These are phyloP conservation scores for Termitomyces titanicus DNA, from an alignment of 768 basidiomycete genomes.

Conservation along the genomic window DNA sequence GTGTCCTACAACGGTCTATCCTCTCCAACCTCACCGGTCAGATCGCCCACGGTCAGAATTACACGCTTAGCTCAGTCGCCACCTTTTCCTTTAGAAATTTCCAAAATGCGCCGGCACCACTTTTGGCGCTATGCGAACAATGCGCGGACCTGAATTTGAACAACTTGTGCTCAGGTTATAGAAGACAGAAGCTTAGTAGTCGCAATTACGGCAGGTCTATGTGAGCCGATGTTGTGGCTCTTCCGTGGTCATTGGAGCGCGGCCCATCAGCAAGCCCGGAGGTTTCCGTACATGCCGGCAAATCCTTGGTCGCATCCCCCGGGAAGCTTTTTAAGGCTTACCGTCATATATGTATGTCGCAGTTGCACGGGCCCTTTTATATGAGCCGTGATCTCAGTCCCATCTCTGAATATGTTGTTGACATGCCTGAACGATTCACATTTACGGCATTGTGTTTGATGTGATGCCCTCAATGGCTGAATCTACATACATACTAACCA, in stretches of 20 bases:
- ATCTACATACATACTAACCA: not conserved
- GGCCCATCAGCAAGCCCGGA: conserved; percentile 13
- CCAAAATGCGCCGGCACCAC: conserved; percentile 17
- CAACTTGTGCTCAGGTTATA: conserved; percentile 10
- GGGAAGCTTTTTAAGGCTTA: not conserved
- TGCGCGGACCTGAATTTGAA: conserved; percentile 13
- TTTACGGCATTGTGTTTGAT: not conserved
- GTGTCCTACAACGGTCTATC: not conserved
- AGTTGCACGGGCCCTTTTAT: not conserved
- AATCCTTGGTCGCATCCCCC: not conserved
- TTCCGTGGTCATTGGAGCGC: conserved; percentile 21
- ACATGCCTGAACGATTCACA: not conserved
- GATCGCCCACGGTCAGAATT: not conserved
- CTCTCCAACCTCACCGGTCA: not conserved
- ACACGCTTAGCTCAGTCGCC: conserved; percentile 2
- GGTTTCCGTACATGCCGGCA: conserved; percentile 13
- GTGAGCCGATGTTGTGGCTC: conserved; percentile 13
- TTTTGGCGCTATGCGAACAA: conserved; percentile 7
- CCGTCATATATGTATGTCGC: not conserved
- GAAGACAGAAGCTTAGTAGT: conserved; percentile 8
- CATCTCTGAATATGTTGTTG: not conserved
- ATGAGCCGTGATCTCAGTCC: conserved; percentile 7
- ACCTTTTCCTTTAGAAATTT: conserved; percentile 16
- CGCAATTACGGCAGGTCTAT: conserved; percentile 13
- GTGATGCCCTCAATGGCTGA: too few species aligned